Percentiles rank a stretch among this genome's conserved stretches.
Conservation (phyloP, 306 rosid genomes). For the Cicer yamashitae region DNA sequence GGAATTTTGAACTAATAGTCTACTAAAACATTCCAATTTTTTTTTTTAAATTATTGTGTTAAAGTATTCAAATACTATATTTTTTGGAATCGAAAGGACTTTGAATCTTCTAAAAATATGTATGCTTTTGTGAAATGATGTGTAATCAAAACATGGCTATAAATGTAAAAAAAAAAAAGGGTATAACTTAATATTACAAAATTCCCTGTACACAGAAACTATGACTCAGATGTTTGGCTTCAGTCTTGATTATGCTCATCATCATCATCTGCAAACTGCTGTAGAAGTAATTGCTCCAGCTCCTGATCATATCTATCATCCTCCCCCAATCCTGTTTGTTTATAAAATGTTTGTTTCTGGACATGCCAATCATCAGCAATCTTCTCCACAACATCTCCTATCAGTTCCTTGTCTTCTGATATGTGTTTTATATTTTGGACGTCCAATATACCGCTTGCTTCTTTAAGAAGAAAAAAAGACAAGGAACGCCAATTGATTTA, state of each 20-base stretch:
- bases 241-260: conserved; percentile 26
- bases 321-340: conserved; percentile 59
- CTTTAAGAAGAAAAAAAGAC: conserved; percentile 48
- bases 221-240: conserved; percentile 1
- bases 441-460: conserved; percentile 64
- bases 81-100: not conserved
- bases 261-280: conserved; percentile 37
- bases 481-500: conserved; percentile 4
- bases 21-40: too few relatives aligned
- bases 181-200: not conserved
- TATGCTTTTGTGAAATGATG: not conserved
- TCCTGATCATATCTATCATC: conserved; percentile 47
- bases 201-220: conserved; percentile 27
- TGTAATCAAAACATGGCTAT: not conserved
- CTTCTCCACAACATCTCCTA: conserved; percentile 69
- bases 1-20: too few relatives aligned
- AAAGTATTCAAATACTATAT: not conserved
- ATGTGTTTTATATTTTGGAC: conserved; percentile 66
- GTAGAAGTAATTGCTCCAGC: conserved; percentile 52
- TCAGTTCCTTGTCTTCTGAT: conserved; percentile 51
- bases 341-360: conserved; percentile 59
- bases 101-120: not conserved
- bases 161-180: not conserved
- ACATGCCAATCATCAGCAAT: conserved; percentile 61
- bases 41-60: not conserved